Evolutionary conservation across 2,329 filamentous ascomycete species (phyloP).

Genomic region (Helicocarpus griseus): DNA sequence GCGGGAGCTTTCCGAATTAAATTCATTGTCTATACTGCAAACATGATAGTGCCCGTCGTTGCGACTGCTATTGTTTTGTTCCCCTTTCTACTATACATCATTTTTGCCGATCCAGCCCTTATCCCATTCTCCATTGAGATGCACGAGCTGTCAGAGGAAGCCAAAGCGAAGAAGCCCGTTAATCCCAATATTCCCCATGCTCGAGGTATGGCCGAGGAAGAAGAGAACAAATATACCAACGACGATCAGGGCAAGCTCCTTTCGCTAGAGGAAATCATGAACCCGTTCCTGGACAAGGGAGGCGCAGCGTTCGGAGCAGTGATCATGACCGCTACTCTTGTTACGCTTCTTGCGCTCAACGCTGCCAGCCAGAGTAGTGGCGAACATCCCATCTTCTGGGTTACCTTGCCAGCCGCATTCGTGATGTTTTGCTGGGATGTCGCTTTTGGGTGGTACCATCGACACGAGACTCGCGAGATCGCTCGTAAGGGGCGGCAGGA

Average conservation of each 20-base stretch:
- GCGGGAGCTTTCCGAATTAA: conserved; percentile 63
- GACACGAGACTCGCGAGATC: conserved; percentile 54
- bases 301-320: conserved; percentile 55
- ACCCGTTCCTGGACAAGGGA: conserved; percentile 60
- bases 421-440: conserved; percentile 63
- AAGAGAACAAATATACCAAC: conserved; percentile 37
- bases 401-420: conserved; percentile 58
- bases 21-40: conserved; percentile 65
- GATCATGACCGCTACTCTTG: conserved; percentile 57
- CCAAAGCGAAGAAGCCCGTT: conserved; percentile 47
- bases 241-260: conserved; percentile 46
- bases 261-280: conserved; percentile 63
- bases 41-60: conserved; percentile 64
- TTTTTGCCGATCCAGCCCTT: conserved; percentile 55
- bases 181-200: conserved; percentile 65
- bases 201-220: conserved; percentile 45
- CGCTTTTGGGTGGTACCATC: conserved; percentile 51
- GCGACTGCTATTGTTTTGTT: conserved; percentile 59
- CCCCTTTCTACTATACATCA: conserved; percentile 59
- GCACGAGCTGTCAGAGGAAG: conserved; percentile 54
- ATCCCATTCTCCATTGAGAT: conserved; percentile 59
- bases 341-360: conserved; percentile 57
- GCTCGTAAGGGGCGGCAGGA: conserved; percentile 47
- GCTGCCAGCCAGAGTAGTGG: conserved; percentile 44
- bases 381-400: conserved; percentile 54